Evolutionary conservation across 768 basidiomycete species (phyloP), one percentile per base, ranked within the genome.

Genomic region (Rhizopogon vesiculosus): DNA sequence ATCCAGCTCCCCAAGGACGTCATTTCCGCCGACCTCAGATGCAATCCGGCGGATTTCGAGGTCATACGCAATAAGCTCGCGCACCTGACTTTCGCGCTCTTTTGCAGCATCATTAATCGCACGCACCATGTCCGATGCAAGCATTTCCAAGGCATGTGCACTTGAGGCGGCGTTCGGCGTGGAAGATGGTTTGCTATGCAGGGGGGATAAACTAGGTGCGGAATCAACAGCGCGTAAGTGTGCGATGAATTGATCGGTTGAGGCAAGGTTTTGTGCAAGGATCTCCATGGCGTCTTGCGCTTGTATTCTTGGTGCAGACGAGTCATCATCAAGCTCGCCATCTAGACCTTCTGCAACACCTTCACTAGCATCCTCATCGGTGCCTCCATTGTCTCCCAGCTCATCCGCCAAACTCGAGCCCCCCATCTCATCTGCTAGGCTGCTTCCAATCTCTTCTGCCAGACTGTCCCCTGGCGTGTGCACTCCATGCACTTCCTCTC

Each of bases 1-100:
- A 15, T 92, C 89, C 51, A 93, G 72, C 60, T 78, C 76, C 10
- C 83, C 82, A 9, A 94, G 75, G 9, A 82, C 83, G 40, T 93
- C 91, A 40, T 74, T 79, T 18, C 91, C 91, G 40, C 88, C 87
- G 16, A 89, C 81, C 68, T 92, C 90, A 5, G 80, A 83, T 1
- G 85, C 82, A 61, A 91, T 88, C 66, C 84, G 83, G 61, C 81
- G 79, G 64, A 94, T 83, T 69, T 93, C 87, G 51, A 90, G 81
- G 64, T 93, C 91, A 65, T 79, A 87, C 59, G 85, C 88, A 38
- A 86, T 72, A 52, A 94, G 70, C 64, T 85, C 89, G 51, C 92
- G 85, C 4, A 91, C 82, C 70, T 94, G 92, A 3, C 77, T 79
- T 67, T 94, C 92, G 55, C 92, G 81, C 62, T 91, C 86, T 45